Evolutionary conservation across 345 rosid species (phyloP).

Genomic region (Hirschfeldia incana): DNA sequence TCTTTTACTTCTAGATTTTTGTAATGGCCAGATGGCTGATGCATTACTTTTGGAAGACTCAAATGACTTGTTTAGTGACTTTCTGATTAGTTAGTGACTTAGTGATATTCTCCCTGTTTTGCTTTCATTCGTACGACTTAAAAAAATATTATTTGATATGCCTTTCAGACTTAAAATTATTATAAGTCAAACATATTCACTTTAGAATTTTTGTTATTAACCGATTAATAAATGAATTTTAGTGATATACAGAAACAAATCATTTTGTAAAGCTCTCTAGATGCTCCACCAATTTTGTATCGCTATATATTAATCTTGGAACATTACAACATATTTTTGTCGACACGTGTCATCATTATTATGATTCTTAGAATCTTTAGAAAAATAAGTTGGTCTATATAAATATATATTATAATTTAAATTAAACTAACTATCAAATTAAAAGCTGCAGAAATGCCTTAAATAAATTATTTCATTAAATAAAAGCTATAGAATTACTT

Average conservation of each 20-base stretch:
- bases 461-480: no score
- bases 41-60: neutral
- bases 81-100: neutral
- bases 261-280: neutral
- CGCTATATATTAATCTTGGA: no score
- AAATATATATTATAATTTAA: no score
- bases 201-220: no score
- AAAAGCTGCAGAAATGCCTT: no score
- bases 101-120: neutral
- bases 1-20: neutral
- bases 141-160: neutral
- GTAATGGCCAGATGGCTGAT: neutral
- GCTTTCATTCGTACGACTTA: neutral
- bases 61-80: neutral
- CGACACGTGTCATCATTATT: no score
- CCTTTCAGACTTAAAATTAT: neutral
- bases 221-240: neutral
- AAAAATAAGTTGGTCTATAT: no score
- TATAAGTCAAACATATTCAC: neutral
- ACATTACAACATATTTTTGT: no score
- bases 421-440: no score
- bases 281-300: neutral
- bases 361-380: no score
- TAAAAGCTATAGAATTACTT: no score
- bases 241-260: no score